phyloP scores from a whole-genome alignment of 345 rosid species.

The Kernera saxatilis region DNA sequence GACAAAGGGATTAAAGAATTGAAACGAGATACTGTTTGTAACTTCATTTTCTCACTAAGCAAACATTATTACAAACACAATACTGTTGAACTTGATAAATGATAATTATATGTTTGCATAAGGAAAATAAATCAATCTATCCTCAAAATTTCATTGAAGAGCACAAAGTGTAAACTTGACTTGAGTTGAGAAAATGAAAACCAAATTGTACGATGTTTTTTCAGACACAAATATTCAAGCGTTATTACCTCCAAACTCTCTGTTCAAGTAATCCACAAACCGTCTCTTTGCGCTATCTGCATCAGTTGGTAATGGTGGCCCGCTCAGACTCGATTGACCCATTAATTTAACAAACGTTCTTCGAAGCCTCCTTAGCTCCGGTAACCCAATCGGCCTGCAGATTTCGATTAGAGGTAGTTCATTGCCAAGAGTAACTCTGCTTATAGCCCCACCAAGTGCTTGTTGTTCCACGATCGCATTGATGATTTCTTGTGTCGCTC shows the following conservation, averaged over 20 bases:
- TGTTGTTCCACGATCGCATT: conserved; percentile 75
- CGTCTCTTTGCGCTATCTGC: conserved; percentile 84
- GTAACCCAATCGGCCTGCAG: conserved; percentile 73
- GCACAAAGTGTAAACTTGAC: background rate
- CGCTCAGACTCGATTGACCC: conserved; percentile 84
- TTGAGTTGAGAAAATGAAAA: background rate
- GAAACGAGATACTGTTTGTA: background rate
- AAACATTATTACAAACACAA: conserved; percentile 12
- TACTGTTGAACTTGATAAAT: conserved; percentile 1
- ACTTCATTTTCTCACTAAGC: background rate
- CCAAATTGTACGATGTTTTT: background rate
- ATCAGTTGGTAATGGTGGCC: conserved; percentile 81
- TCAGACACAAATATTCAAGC: conserved; percentile 27
- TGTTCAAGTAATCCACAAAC: conserved; percentile 88
- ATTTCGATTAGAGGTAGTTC: conserved; percentile 52
- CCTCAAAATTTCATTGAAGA: background rate
- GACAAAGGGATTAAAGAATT: background rate
- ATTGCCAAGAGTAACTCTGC: conserved; percentile 51
- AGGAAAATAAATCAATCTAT: conserved; percentile 6
- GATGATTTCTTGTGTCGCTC: conserved; percentile 82
- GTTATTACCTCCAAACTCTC: conserved; percentile 56
- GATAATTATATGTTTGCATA: background rate
- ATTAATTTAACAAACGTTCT: conserved; percentile 81
- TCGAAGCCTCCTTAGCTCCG: conserved; percentile 81
- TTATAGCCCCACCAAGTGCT: conserved; percentile 62